These are phyloP conservation scores for Heimioporus retisporus DNA, from an alignment of 1,284 basidiomycete genomes.

Conservation along the genomic window DNA sequence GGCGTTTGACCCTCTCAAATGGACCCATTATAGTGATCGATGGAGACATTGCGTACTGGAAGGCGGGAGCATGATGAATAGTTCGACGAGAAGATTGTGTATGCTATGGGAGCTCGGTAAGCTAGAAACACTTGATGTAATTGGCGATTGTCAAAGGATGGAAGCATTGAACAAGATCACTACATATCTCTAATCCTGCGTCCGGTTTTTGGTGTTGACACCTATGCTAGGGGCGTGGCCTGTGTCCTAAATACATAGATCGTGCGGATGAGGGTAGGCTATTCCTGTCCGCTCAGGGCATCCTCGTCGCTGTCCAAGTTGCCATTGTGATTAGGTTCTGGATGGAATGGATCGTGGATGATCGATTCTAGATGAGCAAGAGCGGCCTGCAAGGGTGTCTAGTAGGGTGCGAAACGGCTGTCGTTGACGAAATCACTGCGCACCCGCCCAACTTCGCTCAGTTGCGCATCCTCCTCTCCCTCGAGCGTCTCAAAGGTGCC, in stretches of 20 bases:
- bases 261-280: no score
- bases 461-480: conserved; percentile 72
- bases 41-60: conserved; percentile 90
- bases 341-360: conserved; percentile 62
- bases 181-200: no score
- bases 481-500: conserved; percentile 68
- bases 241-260: no score
- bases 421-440: conserved; percentile 89
- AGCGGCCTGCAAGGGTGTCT: conserved; percentile 72
- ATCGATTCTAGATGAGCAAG: conserved; percentile 82
- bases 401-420: conserved; percentile 90
- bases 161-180: neutral
- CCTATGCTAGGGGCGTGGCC: no score
- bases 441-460: conserved; percentile 92
- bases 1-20: conserved; percentile 10
- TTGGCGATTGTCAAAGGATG: conserved; percentile 3
- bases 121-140: conserved; percentile 28
- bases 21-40: conserved; percentile 69
- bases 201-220: no score
- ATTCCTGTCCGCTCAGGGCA: conserved; percentile 23
- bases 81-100: conserved; percentile 18
- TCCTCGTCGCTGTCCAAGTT: conserved; percentile 24
- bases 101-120: conserved; percentile 21
- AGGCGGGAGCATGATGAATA: conserved; percentile 63
- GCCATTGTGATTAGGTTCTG: conserved; percentile 28